A percentile compares a stretch with the other conserved stretches of the same genome.
Conservation (phyloP, 2,329 filamentous ascomycete genomes). For the Onygenales sp. region DNA sequence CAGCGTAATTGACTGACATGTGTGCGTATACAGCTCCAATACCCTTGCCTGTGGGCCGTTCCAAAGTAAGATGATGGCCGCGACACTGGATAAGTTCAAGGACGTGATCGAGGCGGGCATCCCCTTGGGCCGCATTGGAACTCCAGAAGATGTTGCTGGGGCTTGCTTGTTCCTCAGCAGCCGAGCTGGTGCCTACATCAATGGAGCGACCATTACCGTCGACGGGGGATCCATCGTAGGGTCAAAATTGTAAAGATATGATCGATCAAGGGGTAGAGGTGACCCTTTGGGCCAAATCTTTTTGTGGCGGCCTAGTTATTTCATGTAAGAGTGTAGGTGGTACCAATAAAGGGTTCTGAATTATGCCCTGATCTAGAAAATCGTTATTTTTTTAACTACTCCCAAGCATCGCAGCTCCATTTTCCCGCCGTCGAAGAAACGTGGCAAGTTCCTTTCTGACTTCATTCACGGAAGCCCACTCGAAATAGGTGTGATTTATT, state of each 20-base stretch:
- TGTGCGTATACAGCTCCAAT: conserved; percentile 40
- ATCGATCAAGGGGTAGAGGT: not conserved
- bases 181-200: conserved; percentile 56
- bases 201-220: conserved; percentile 54
- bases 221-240: conserved; percentile 46
- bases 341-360: no score
- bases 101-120: conserved; percentile 46
- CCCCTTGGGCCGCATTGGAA: conserved; percentile 59
- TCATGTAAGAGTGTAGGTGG: no score
- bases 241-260: conserved; percentile 27
- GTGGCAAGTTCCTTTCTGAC: no score
- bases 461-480: no score
- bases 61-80: conserved; percentile 46
- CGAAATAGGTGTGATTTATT: not conserved
- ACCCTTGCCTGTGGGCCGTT: conserved; percentile 62
- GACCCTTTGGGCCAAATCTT: not conserved
- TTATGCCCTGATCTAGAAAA: no score
- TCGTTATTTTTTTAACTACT: no score
- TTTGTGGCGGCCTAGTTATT: not conserved
- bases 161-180: conserved; percentile 62
- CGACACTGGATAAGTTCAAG: conserved; percentile 40
- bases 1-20: conserved; percentile 27
- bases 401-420: no score
- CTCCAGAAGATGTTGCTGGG: conserved; percentile 59
- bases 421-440: no score